phyloP scores from a whole-genome alignment of 192 early-diverging fungal genomes.

The Haplosporangium gracile region DNA sequence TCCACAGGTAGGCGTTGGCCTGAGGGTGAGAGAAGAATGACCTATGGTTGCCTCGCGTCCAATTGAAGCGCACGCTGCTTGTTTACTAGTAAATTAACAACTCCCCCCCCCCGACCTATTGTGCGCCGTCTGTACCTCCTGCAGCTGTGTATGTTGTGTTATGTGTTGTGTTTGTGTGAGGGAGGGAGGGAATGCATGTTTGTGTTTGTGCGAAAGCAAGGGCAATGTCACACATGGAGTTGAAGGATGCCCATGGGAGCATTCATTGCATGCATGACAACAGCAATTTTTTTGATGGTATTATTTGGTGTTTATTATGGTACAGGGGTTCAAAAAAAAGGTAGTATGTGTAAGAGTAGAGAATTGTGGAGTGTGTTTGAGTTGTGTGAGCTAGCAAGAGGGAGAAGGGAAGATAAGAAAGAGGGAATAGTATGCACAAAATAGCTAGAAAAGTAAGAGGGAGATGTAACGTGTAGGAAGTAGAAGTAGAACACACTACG shows the following conservation, averaged over 20 bases:
- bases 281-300: background rate
- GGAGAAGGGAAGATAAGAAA: background rate
- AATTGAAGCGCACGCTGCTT: too few species aligned
- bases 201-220: background rate
- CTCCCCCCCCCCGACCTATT: too few species aligned
- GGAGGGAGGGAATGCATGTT: background rate
- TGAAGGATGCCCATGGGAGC: background rate
- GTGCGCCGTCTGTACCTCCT: too few species aligned
- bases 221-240: background rate
- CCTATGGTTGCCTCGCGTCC: too few species aligned
- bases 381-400: background rate
- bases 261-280: background rate
- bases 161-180: too few species aligned
- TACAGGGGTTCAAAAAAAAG: slow-evolving; percentile 14
- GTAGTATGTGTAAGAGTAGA: background rate
- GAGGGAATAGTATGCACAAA: background rate
- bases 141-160: background rate
- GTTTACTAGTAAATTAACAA: too few species aligned
- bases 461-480: background rate
- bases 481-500: background rate
- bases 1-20: too few species aligned
- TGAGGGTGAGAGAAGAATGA: too few species aligned
- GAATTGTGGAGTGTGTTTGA: background rate
- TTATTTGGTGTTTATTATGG: slow-evolving; percentile 17
- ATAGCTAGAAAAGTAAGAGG: background rate